Conservation (phyloP, 2,329 filamentous ascomycete genomes). For the Phialocephala sp. region DNA sequence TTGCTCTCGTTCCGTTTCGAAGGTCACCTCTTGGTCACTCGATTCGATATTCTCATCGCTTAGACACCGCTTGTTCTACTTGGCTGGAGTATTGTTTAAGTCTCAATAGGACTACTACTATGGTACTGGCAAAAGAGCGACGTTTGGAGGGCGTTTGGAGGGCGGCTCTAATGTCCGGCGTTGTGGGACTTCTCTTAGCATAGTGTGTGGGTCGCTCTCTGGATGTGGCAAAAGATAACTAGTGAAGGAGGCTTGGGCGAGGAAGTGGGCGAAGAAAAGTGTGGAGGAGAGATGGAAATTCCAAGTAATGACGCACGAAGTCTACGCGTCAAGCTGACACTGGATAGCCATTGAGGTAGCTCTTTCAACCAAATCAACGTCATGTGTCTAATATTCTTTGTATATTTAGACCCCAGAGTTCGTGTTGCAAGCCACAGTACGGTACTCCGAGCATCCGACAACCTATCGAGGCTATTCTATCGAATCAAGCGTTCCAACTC, state of each 20-base stretch:
- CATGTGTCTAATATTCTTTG: background rate
- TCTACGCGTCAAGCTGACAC: slow-evolving; percentile 3
- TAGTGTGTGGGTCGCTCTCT: slow-evolving; percentile 9
- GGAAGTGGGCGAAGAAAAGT: slow-evolving; percentile 18
- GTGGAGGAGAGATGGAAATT: slow-evolving; percentile 10
- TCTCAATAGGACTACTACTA: background rate
- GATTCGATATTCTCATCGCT: slow-evolving; percentile 11
- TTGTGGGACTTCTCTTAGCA: background rate
- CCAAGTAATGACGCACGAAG: slow-evolving; percentile 5
- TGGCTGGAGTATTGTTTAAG: slow-evolving; percentile 5
- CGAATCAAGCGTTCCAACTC: slow-evolving; percentile 16
- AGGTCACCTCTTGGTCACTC: slow-evolving; percentile 9
- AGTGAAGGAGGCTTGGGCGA: slow-evolving; percentile 16
- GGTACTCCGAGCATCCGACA: slow-evolving; percentile 8
- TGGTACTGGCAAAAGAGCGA: slow-evolving; percentile 13
- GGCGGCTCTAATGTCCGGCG: slow-evolving; percentile 3
- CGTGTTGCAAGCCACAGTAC: background rate
- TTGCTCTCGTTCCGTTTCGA: slow-evolving; percentile 19
- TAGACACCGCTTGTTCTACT: slow-evolving; percentile 7
- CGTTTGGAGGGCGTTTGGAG: slow-evolving; percentile 12
- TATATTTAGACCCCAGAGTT: slow-evolving; percentile 4
- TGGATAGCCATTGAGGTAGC: background rate
- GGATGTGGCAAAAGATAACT: slow-evolving; percentile 19
- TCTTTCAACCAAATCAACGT: background rate
- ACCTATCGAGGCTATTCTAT: background rate